Conservation (phyloP, 768 basidiomycete genomes). For the Cytidiella melzeri region DNA sequence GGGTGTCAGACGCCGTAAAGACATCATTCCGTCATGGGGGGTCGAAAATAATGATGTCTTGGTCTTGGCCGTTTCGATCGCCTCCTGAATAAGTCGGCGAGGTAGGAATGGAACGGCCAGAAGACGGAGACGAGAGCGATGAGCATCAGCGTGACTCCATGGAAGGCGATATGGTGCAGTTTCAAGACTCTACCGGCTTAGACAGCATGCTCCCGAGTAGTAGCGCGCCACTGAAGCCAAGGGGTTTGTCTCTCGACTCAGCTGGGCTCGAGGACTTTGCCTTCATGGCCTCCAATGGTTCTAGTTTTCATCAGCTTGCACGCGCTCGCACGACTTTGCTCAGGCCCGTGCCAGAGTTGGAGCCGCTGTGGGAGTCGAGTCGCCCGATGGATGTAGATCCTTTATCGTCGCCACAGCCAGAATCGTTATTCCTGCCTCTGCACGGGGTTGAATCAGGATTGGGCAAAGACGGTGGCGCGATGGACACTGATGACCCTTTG, state of each 20-base stretch:
- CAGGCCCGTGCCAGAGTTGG: slow-evolving; percentile 2
- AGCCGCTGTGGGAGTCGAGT: slow-evolving; percentile 1
- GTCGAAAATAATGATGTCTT: slow-evolving; percentile 68
- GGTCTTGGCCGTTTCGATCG: slow-evolving; percentile 39
- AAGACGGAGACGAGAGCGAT: too few relatives aligned
- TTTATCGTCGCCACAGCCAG: background rate
- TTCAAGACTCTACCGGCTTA: background rate
- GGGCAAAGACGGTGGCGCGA: background rate
- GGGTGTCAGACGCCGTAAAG: too few relatives aligned
- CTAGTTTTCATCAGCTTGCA: background rate
- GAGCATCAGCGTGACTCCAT: too few relatives aligned
- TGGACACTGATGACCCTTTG: background rate
- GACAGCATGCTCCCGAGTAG: background rate
- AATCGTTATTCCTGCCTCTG: background rate
- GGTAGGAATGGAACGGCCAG: slow-evolving; percentile 25
- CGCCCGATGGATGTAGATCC: slow-evolving; percentile 4
- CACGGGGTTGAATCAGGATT: background rate
- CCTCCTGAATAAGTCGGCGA: slow-evolving; percentile 18
- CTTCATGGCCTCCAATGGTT: background rate
- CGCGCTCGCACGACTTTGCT: slow-evolving; percentile 1
- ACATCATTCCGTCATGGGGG: too few relatives aligned
- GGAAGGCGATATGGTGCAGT: background rate
- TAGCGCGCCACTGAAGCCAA: background rate
- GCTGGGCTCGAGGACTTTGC: background rate
- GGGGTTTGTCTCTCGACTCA: slow-evolving; percentile 8